A percentile compares a stretch with the other conserved stretches of the same genome.
Evolutionary conservation across 768 basidiomycete species (phyloP).

Genomic region (Boletellus ananiceps): DNA sequence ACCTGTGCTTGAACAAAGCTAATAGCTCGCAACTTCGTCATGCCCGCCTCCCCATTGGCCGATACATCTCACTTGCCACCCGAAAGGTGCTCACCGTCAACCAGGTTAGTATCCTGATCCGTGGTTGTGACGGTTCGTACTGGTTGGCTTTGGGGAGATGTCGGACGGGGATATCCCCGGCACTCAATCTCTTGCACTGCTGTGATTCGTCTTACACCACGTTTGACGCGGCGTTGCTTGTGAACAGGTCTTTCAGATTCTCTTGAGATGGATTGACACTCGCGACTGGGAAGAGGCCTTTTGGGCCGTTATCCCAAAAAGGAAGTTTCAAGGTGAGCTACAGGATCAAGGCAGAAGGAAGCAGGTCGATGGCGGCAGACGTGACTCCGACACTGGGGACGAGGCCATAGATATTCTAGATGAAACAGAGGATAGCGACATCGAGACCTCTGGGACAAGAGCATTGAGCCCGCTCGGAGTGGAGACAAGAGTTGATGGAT

Average conservation of each 20-base stretch:
- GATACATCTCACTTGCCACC: constrained; percentile 79
- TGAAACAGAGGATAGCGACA: background rate
- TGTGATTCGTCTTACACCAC: constrained; percentile 3
- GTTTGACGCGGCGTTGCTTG: background rate
- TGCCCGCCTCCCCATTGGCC: constrained; percentile 92
- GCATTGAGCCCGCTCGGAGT: background rate
- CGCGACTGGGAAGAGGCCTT: constrained; percentile 85
- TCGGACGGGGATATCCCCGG: background rate
- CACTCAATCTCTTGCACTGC: background rate
- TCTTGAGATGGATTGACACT: constrained; percentile 84
- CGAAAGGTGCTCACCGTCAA: constrained; percentile 97
- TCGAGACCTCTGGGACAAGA: background rate
- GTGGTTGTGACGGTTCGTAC: background rate
- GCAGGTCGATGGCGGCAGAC: background rate
- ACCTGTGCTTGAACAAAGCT: constrained; percentile 87
- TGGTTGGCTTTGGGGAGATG: constrained; percentile 1
- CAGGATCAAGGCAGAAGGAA: constrained; percentile 13
- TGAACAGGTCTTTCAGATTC: constrained; percentile 74
- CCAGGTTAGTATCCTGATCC: constrained; percentile 45
- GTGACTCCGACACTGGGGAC: background rate
- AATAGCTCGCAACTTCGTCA: constrained; percentile 67
- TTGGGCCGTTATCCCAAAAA: constrained; percentile 82
- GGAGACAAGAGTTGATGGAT: background rate
- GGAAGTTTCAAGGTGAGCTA: constrained; percentile 64
- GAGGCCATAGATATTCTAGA: background rate